Evolutionary conservation across 805 yeast genomes (phyloP).

Genomic region (Barnettozyma populi): DNA sequence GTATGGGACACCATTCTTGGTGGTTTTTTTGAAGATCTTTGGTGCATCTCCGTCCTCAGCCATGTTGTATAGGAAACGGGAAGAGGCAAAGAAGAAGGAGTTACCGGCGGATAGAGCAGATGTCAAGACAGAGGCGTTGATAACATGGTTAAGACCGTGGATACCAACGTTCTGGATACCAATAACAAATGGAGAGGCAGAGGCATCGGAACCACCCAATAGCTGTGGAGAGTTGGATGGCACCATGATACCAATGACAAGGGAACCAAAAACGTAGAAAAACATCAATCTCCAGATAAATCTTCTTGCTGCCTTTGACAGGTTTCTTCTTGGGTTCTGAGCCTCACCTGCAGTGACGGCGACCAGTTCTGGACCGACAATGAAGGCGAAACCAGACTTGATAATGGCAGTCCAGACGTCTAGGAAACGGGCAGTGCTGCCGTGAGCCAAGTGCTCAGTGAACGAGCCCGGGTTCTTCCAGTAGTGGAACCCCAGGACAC

Average conservation of each 20-base stretch:
- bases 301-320: constrained; percentile 56
- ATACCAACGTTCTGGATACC: constrained; percentile 70
- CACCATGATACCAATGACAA: constrained; percentile 63
- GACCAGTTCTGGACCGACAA: constrained; percentile 59
- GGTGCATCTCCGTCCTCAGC: constrained; percentile 79
- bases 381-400: constrained; percentile 61
- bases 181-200: constrained; percentile 74
- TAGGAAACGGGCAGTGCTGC: constrained; percentile 56
- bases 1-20: constrained; percentile 68
- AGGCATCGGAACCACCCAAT: constrained; percentile 53
- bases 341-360: constrained; percentile 56
- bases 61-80: constrained; percentile 68
- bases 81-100: constrained; percentile 72
- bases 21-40: constrained; percentile 53
- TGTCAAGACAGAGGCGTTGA: constrained; percentile 72
- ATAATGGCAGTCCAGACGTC: constrained; percentile 61
- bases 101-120: constrained; percentile 81
- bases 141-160: constrained; percentile 61
- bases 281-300: constrained; percentile 49
- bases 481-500: constrained; percentile 60
- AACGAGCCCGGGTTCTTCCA: constrained; percentile 62
- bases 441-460: constrained; percentile 38
- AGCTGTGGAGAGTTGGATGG: constrained; percentile 55
- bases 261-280: constrained; percentile 60
- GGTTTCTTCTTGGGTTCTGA: constrained; percentile 50